Percentiles rank a stretch among this genome's conserved stretches.
Conservation (phyloP, 495 filamentous ascomycete species). For the Venustampulla echinocandica region DNA sequence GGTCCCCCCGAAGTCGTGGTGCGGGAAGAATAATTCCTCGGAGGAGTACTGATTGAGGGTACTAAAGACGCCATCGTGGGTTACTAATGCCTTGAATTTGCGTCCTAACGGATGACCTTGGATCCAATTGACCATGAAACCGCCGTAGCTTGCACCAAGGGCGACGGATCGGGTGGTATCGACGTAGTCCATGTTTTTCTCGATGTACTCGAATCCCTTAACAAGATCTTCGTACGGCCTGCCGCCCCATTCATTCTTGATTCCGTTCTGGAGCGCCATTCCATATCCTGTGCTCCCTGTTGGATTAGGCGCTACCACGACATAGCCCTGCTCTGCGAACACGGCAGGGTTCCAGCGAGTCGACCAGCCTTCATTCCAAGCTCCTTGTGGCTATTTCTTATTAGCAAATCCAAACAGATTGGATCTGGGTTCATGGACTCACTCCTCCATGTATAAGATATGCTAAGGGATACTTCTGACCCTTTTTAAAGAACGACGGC, state of each 20-base stretch:
- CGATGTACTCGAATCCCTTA: conserved; percentile 68
- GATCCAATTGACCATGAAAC: conserved; percentile 81
- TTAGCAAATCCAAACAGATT: conserved; percentile 1
- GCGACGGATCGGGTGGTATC: conserved; percentile 73
- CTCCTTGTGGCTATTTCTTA: conserved; percentile 54
- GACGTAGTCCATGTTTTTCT: conserved; percentile 61
- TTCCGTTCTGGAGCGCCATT: conserved; percentile 68
- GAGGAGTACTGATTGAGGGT: conserved; percentile 64
- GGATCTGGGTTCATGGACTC: background rate
- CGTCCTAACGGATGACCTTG: conserved; percentile 63
- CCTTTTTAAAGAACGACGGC: conserved; percentile 65
- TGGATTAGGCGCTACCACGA: conserved; percentile 81
- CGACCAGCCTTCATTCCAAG: conserved; percentile 77
- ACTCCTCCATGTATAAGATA: conserved; percentile 78
- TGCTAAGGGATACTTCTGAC: conserved; percentile 70
- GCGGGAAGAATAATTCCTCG: conserved; percentile 85
- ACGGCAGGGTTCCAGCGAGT: conserved; percentile 88
- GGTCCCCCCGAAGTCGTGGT: conserved; percentile 72
- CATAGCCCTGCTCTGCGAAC: conserved; percentile 86
- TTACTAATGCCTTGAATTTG: conserved; percentile 83
- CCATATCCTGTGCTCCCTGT: conserved; percentile 84
- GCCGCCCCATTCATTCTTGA: conserved; percentile 71
- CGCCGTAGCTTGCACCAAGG: conserved; percentile 78
- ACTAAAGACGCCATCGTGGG: conserved; percentile 84
- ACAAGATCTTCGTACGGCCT: conserved; percentile 73